Percentiles rank a stretch among this genome's conserved stretches.
phyloP scores from a whole-genome alignment of 2,329 filamentous ascomycete genomes.

The Taxawa tesnikishii region DNA sequence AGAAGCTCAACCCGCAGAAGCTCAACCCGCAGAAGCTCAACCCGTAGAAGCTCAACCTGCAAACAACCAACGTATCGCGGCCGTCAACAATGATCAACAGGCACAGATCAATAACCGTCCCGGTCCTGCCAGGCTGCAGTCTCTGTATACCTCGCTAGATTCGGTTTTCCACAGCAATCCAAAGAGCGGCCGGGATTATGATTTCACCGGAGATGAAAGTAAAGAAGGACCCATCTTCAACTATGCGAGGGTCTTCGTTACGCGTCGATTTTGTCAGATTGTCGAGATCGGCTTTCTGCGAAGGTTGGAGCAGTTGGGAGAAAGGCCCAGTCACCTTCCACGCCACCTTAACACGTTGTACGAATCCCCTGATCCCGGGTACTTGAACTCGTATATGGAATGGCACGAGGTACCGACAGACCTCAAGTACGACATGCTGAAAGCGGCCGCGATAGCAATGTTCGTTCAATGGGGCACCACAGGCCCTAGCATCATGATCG shows the following conservation, averaged over 20 bases:
- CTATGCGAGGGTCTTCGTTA: slow-evolving; percentile 14
- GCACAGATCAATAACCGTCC: no score
- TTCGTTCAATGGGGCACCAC: slow-evolving; percentile 16
- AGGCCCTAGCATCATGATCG: slow-evolving; percentile 12
- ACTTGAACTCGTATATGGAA: slow-evolving; percentile 11
- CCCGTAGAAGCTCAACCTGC: slow-evolving; percentile 1
- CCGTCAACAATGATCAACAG: no score
- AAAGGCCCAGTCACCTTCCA: neutral
- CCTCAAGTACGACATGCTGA: slow-evolving; percentile 11
- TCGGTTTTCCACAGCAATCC: no score
- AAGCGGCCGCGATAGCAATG: slow-evolving; percentile 10
- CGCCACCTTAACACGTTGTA: slow-evolving; percentile 3
- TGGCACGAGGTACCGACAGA: slow-evolving; percentile 11
- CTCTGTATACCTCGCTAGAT: no score
- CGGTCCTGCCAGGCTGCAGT: no score
- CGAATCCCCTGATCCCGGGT: slow-evolving; percentile 8
- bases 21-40: neutral
- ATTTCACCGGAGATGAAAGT: slow-evolving; percentile 14
- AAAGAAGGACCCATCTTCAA: slow-evolving; percentile 14
- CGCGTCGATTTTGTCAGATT: slow-evolving; percentile 8
- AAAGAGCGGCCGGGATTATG: slow-evolving; percentile 11
- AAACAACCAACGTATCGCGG: no score
- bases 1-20: neutral
- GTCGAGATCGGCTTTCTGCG: no score
- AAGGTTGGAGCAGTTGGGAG: no score